Conservation (phyloP, 495 filamentous ascomycete genomes). For the Xylaria nigripes region DNA sequence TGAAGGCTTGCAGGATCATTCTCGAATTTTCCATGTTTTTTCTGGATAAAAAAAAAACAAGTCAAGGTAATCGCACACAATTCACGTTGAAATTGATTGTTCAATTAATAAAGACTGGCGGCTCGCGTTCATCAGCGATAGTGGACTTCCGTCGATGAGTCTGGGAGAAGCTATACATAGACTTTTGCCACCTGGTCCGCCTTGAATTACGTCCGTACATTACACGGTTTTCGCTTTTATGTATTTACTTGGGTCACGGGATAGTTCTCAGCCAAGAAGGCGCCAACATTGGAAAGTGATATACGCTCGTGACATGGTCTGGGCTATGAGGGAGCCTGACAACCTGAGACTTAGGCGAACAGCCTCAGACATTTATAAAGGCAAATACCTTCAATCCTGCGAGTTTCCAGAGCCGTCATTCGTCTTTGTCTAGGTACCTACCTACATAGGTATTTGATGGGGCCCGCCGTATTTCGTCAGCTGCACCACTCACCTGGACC, state of each 20-base stretch:
- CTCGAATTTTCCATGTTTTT: no score
- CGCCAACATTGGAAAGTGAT: background rate
- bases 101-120: background rate
- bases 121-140: background rate
- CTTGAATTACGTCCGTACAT: background rate
- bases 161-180: background rate
- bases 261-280: background rate
- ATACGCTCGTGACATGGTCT: background rate
- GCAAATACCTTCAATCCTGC: background rate
- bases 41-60: no score
- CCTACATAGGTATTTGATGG: no score
- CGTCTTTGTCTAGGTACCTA: background rate
- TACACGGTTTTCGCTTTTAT: background rate
- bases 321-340: background rate
- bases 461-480: background rate
- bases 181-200: constrained; percentile 5
- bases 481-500: background rate
- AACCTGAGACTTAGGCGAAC: background rate
- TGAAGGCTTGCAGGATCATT: constrained; percentile 3
- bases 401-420: background rate
- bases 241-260: background rate
- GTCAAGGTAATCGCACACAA: background rate
- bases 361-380: background rate
- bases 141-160: constrained; percentile 1
- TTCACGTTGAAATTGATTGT: background rate